A percentile compares a stretch with the other conserved stretches of the same genome.
phyloP scores from a whole-genome alignment of 2,329 filamentous ascomycete species.

The Xylariaceae sp. region DNA sequence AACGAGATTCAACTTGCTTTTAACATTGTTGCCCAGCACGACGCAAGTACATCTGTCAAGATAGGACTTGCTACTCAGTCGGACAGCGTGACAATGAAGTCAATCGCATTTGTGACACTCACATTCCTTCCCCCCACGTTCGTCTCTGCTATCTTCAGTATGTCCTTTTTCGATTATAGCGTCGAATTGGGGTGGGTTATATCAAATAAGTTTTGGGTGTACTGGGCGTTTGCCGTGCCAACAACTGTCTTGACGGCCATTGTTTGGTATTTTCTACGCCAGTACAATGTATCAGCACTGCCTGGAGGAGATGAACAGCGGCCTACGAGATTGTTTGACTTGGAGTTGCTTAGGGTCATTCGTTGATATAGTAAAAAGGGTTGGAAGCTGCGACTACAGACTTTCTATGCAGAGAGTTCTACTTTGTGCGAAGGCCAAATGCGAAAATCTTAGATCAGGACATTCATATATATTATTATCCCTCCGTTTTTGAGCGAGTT shows the following conservation, averaged over 20 bases:
- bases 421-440: no score
- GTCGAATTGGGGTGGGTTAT: conserved; percentile 32
- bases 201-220: conserved; percentile 42
- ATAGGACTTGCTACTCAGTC: conserved; percentile 49
- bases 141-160: conserved; percentile 56
- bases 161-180: conserved; percentile 50
- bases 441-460: no score
- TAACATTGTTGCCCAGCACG: conserved; percentile 52
- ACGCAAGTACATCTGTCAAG: conserved; percentile 47
- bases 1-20: conserved; percentile 62
- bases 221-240: conserved; percentile 41
- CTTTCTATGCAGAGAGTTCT: no score
- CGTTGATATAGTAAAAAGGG: no score
- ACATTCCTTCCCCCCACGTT: conserved; percentile 60
- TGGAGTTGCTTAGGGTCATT: no score
- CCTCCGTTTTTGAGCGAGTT: no score
- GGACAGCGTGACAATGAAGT: conserved; percentile 60
- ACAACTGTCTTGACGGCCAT: conserved; percentile 29
- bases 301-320: not conserved
- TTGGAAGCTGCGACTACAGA: no score
- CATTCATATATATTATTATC: no score
- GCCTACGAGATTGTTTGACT: not conserved
- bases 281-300: conserved; percentile 12
- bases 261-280: conserved; percentile 28
- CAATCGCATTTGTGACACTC: conserved; percentile 56